A percentile compares a stretch with the other conserved stretches of the same genome.
Evolutionary conservation across 2,329 filamentous ascomycete genomes (phyloP).

Genomic region (Ophiostoma sp.): DNA sequence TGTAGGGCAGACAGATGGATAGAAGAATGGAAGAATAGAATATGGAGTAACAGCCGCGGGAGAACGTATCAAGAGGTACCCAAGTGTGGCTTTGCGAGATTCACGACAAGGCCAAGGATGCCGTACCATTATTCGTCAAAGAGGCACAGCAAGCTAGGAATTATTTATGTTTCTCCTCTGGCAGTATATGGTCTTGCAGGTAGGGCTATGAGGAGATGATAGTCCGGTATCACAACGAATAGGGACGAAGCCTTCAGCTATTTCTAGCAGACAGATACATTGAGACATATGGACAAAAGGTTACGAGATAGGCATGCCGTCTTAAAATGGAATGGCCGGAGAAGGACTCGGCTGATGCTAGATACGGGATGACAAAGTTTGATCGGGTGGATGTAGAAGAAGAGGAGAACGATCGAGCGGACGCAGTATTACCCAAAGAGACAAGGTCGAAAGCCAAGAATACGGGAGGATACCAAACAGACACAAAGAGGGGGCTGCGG

Average conservation of each 20-base stretch:
- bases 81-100: conserved; percentile 8
- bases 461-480: neutral
- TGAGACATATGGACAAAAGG: neutral
- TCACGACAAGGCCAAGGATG: conserved; percentile 9
- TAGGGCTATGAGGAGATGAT: conserved; percentile 9
- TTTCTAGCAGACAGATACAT: neutral
- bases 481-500: neutral
- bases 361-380: conserved; percentile 2
- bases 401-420: neutral
- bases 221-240: neutral
- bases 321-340: conserved; percentile 1
- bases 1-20: neutral
- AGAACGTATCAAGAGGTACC: neutral
- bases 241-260: neutral
- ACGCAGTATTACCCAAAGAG: too few relatives aligned
- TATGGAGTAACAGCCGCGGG: neutral
- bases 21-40: neutral
- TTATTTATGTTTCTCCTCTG: neutral
- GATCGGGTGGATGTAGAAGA: neutral
- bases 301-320: neutral
- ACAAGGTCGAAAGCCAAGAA: neutral
- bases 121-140: conserved; percentile 13
- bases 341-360: neutral
- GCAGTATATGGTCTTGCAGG: neutral
- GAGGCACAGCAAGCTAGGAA: conserved; percentile 8